Evolutionary conservation across 345 rosid genomes (phyloP).

Genomic region (Eucalyptus erythrocorys): DNA sequence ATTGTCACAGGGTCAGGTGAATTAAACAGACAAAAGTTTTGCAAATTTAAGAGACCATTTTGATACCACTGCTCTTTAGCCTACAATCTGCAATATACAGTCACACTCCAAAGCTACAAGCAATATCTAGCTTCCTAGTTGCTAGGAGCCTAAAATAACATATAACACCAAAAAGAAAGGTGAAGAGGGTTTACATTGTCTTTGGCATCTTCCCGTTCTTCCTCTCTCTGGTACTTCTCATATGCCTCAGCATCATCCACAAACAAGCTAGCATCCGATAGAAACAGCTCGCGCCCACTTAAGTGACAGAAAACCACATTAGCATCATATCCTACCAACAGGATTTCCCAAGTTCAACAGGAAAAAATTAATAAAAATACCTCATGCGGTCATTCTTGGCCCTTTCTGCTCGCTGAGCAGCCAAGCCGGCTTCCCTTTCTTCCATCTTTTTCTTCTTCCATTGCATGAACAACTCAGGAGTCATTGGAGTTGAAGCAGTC

Average conservation of each 20-base stretch:
- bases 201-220: constrained; percentile 37
- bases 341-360: not conserved
- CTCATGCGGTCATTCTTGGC: constrained; percentile 99
- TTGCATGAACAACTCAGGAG: constrained; percentile 73
- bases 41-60: not conserved
- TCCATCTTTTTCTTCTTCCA: constrained; percentile 85
- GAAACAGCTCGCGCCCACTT: constrained; percentile 98
- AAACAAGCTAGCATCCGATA: constrained; percentile 78
- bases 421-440: constrained; percentile 79
- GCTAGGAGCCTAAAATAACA: not conserved
- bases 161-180: not conserved
- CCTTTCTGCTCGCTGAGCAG: constrained; percentile 77
- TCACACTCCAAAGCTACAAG: not conserved
- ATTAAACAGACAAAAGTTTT: not conserved
- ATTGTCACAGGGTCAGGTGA: not conserved
- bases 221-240: constrained; percentile 75
- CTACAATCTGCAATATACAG: not conserved
- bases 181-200: constrained; percentile 24
- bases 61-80: not conserved
- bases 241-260: constrained; percentile 95
- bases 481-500: constrained; percentile 68
- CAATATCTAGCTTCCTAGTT: not conserved
- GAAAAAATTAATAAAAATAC: constrained; percentile 13
- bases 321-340: not conserved
- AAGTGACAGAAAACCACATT: not conserved